Evolutionary conservation across 495 filamentous ascomycete genomes (phyloP), one percentile per base, ranked within the genome.

Genomic region (Tuber microsphaerosporum): DNA sequence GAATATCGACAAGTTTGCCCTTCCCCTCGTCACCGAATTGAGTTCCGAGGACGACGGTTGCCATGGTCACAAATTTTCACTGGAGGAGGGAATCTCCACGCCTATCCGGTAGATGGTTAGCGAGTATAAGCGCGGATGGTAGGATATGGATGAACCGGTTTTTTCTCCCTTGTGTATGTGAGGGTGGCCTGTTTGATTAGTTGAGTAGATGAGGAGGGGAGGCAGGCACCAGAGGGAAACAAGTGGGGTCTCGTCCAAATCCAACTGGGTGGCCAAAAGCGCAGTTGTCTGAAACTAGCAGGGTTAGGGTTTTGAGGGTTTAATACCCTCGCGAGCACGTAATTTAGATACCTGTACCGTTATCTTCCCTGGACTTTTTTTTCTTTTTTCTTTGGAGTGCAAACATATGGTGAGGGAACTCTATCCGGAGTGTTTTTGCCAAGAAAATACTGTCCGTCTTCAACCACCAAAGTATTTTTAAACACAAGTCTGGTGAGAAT

Each of bases 11-110:
- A 44, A 92, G 87, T 82, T 92, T 93, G 75, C 91, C 91, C 85
- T 93, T 91, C 73, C 89, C 91, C 86, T 92, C 91, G 85, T 92
- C 91, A 79, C 91, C 91, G 84, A 86, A 91, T 84, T 91, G 89
- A 81, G 85, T 85, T 75, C 89, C 89, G 77, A 91, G 83, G 77
- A 90, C 88, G 77, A 91, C 87, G 70, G 89, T 88, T 74, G 89
- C 87, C 88, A 89, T 89, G 73, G 75, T 81, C 56, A 31, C 56
- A 14, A 26, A 31, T 65, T 65, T 65, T 65, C 56, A 3, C n/a
- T 9, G 51, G 26, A 65, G 39, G 39, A 31, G 56, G 56, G 31
- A 65, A 17, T 31, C 56, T 31, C 56, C 56, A 16, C n/a, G 56
- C 56, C 56, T 56, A 31, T 65, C 31, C 7, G 56, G 26, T 65